phyloP scores from a whole-genome alignment of 176 grass and related monocot species.

The Saccharum officinarum region DNA sequence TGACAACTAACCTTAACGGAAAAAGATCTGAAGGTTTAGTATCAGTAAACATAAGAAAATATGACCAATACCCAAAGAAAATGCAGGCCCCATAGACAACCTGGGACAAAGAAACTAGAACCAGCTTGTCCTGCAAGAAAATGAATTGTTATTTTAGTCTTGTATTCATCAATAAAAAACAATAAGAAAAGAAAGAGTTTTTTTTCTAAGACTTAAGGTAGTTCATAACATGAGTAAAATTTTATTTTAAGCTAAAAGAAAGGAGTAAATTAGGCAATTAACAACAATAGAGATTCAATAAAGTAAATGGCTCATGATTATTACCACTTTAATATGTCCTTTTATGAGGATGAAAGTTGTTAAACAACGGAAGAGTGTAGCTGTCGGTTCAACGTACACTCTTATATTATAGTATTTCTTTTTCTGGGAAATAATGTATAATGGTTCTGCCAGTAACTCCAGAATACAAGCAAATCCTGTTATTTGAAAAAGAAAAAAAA shows the following conservation, averaged over 20 bases:
- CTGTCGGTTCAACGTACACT: conserved; percentile 75
- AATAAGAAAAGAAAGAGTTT: conserved; percentile 12
- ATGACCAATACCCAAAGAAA: conserved; percentile 82
- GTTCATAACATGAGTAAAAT: neutral
- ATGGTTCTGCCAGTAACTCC: conserved; percentile 90
- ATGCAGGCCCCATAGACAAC: conserved; percentile 69
- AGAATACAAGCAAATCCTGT: conserved; percentile 93
- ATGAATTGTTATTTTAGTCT: conserved; percentile 10
- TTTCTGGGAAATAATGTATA: conserved; percentile 95
- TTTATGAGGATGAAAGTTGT: conserved; percentile 82
- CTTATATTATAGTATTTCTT: conserved; percentile 84
- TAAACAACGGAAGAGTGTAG: conserved; percentile 75
- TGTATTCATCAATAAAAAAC: conserved; percentile 33
- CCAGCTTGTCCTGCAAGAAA: conserved; percentile 77
- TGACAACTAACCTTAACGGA: conserved; percentile 68
- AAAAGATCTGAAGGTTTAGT: conserved; percentile 55
- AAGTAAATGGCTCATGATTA: conserved; percentile 27
- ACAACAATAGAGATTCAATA: neutral
- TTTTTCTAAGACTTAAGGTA: neutral
- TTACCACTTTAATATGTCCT: conserved; percentile 69
- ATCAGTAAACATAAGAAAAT: conserved; percentile 68
- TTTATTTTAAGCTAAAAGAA: neutral
- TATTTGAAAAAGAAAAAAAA: conserved; percentile 40
- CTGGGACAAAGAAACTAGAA: conserved; percentile 91
- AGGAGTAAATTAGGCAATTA: neutral